Conservation (phyloP, 2,329 filamentous ascomycete species). For the Talaromyces marneffei region DNA sequence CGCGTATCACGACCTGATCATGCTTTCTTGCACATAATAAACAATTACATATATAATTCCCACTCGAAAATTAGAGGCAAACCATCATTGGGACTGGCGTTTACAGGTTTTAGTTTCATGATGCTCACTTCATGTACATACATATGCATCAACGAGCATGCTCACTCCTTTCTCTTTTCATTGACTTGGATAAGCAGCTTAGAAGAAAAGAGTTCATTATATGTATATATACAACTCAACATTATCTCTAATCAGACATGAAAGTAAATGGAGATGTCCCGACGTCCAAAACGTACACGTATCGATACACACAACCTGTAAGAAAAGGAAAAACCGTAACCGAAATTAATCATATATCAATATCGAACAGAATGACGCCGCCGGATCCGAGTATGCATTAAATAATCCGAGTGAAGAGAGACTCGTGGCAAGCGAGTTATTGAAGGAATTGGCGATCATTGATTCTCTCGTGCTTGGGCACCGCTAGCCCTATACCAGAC, state of each 20-base stretch:
- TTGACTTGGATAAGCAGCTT: background rate
- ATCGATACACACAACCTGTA: background rate
- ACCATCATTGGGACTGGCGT: background rate
- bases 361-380: background rate
- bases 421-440: background rate
- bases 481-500: conserved; percentile 89
- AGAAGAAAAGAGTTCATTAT: background rate
- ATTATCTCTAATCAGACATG: background rate
- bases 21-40: conserved; percentile 10
- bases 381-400: conserved; percentile 1
- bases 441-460: background rate
- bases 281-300: background rate
- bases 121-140: background rate
- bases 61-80: background rate
- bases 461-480: conserved; percentile 47
- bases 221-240: background rate
- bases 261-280: background rate
- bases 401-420: background rate
- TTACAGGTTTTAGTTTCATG: background rate
- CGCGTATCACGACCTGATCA: background rate
- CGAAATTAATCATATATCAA: conserved; percentile 13
- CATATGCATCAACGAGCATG: background rate
- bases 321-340: background rate
- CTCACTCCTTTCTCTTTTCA: background rate
- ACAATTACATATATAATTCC: background rate